Percentiles rank a stretch among this genome's conserved stretches.
These are phyloP conservation scores for Verticillium dahliae DNA, from an alignment of 2,329 filamentous ascomycete genomes.

Conservation along the genomic window DNA sequence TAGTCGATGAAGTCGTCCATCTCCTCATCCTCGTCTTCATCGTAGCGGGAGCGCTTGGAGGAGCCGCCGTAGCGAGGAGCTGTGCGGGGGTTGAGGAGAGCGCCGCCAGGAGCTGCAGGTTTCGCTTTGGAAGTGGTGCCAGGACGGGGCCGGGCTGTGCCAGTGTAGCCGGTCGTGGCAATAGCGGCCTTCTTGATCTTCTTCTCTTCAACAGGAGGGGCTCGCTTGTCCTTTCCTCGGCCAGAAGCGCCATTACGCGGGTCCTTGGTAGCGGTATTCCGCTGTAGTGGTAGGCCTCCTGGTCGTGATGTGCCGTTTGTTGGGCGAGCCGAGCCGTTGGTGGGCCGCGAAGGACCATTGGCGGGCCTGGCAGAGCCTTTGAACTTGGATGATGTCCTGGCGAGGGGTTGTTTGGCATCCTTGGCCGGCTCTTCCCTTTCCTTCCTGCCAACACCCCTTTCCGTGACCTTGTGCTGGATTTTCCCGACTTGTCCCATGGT, in stretches of 20 bases:
- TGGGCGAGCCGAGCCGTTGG: background rate
- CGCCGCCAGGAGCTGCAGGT: slow-evolving; percentile 29
- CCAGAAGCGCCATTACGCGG: slow-evolving; percentile 8
- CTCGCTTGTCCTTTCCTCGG: slow-evolving; percentile 16
- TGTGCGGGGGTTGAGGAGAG: slow-evolving; percentile 25
- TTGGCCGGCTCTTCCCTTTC: slow-evolving; percentile 43
- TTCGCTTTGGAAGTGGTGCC: slow-evolving; percentile 22
- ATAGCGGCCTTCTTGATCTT: slow-evolving; percentile 55
- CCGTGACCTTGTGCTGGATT: slow-evolving; percentile 69
- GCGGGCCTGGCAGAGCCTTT: slow-evolving; percentile 5
- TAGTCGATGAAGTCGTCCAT: slow-evolving; percentile 57
- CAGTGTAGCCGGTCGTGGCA: slow-evolving; percentile 60
- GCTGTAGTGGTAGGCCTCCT: background rate
- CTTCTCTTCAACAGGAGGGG: slow-evolving; percentile 33
- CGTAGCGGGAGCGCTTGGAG: slow-evolving; percentile 31
- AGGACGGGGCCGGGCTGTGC: slow-evolving; percentile 55
- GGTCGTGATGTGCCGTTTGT: background rate
- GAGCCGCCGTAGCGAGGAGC: slow-evolving; percentile 15
- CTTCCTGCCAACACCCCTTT: slow-evolving; percentile 53
- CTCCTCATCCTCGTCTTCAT: slow-evolving; percentile 58
- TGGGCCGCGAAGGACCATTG: background rate
- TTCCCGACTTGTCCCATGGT: slow-evolving; percentile 57
- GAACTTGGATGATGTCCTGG: slow-evolving; percentile 4
- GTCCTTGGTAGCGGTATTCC: slow-evolving; percentile 8
- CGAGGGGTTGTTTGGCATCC: slow-evolving; percentile 24